Evolutionary conservation across 192 early-diverging fungal genomes (phyloP), one percentile per base, ranked within the genome.

Genomic region (Entomortierella lignicola): DNA sequence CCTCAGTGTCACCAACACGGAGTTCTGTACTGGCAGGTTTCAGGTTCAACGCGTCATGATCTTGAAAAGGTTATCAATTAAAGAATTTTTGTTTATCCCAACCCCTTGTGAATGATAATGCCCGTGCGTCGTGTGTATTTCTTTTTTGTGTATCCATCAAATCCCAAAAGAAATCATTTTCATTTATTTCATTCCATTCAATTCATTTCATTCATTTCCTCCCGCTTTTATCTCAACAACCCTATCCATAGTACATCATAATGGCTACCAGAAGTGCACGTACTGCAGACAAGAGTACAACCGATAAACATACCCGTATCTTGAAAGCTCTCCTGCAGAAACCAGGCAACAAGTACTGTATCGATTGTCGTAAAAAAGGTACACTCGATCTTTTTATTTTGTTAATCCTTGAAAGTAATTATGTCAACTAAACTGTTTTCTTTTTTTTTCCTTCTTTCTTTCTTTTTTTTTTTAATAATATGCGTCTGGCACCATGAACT

Each of bases 331-430:
- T 94, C 23, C 84, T 95, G 79, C 83, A 85, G 44, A 80, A 87
- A 57, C 81, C 89, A 10, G 87, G 88, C 32, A 95, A 95, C 72
- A 86, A 87, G 50, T 83, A 80, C 44, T 95, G 94, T 80, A 91
- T 88, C 31, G 94, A 95, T 66, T 95, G 94, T 83, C 83, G 89
- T 37, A 90, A 89, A 66, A 92, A 93, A 83, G 92, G 92, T 92
- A 72, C 44, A n/a, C n/a, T 12, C 21, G 39, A 42, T 42, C 39
- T 42, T 42, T 42, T 42, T 42, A 10, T 13, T 42, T 42, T 42
- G 6, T 42, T 42, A 10, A 42, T 10, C 39, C 13, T 42, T 42
- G 39, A 6, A 42, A 10, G 39, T 13, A 42, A 42, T 42, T 6
- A n/a, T 17, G 34, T 34, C 41, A 37, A 29, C 55, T 53, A 47